A percentile compares a stretch with the other conserved stretches of the same genome.
Conservation (phyloP, 2,329 filamentous ascomycete species). For the Neoscytalidium dimidiatum region DNA sequence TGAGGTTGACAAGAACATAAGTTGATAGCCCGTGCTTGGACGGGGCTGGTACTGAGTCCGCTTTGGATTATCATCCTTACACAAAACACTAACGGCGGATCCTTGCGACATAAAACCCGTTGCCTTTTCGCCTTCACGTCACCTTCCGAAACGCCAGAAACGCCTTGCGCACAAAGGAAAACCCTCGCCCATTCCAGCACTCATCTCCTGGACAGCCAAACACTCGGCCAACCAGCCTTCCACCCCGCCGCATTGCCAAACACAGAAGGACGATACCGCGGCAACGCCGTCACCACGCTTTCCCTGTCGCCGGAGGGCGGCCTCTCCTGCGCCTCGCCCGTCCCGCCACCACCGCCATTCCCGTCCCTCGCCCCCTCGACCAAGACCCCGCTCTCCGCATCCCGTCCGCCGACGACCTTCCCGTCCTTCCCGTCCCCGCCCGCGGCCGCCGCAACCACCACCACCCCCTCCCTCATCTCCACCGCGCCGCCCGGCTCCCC, state of each 20-base stretch:
- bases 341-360: neutral
- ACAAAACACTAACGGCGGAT: too few species aligned
- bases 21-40: too few species aligned
- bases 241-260: neutral
- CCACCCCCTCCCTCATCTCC: neutral
- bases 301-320: neutral
- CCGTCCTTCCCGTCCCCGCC: neutral
- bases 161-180: neutral
- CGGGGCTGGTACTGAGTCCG: too few species aligned
- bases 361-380: neutral
- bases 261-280: conserved; percentile 9
- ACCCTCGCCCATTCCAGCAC: neutral
- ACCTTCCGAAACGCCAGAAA: neutral
- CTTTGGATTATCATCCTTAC: too few species aligned
- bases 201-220: neutral
- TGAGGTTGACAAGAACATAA: too few species aligned
- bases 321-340: neutral
- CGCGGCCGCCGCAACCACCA: neutral
- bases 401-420: neutral
- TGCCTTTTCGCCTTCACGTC: neutral
- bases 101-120: too few species aligned
- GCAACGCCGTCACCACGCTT: conserved; percentile 6
- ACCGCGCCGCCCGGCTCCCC: neutral
- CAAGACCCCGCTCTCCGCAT: too few species aligned
- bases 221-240: neutral